Conservation (phyloP, 2,329 filamentous ascomycete genomes). For the Fusarium stilboides region DNA sequence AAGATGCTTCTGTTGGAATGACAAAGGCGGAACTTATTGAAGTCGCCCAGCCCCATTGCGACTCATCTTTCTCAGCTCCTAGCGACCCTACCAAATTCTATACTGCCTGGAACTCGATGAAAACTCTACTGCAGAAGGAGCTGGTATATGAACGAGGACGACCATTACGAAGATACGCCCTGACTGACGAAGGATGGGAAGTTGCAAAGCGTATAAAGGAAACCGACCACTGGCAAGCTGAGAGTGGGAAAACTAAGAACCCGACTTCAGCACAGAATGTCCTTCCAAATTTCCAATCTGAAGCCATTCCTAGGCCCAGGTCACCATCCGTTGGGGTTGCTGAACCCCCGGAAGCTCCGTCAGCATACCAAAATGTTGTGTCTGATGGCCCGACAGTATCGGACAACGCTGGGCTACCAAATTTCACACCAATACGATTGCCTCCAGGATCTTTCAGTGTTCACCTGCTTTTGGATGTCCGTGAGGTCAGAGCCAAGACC, state of each 20-base stretch:
- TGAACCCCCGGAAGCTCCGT: constrained; percentile 26
- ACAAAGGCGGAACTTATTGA: constrained; percentile 79
- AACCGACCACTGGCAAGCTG: constrained; percentile 58
- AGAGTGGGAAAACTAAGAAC: constrained; percentile 37
- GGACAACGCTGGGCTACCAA: constrained; percentile 57
- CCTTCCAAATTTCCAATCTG: constrained; percentile 13
- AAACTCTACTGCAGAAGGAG: constrained; percentile 80
- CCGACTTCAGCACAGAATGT: constrained; percentile 14
- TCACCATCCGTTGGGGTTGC: constrained; percentile 42
- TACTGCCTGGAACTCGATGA: constrained; percentile 89
- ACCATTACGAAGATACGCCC: constrained; percentile 75
- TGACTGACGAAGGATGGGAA: constrained; percentile 86
- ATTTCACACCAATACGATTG: constrained; percentile 73
- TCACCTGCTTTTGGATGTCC: constrained; percentile 80
- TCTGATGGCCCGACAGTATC: constrained; percentile 55
- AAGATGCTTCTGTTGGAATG: constrained; percentile 68
- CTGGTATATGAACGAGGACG: constrained; percentile 80
- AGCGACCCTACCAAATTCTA: constrained; percentile 78
- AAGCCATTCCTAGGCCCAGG: constrained; percentile 9
- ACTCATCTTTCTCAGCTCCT: constrained; percentile 79
- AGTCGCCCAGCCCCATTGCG: constrained; percentile 78
- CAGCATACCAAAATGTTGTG: constrained; percentile 58
- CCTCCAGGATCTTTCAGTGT: constrained; percentile 78
- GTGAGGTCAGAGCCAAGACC: constrained; percentile 80
- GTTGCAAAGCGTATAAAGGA: constrained; percentile 76